phyloP scores from a whole-genome alignment of 2,329 filamentous ascomycete species.

The Plenodomus lindquistii region DNA sequence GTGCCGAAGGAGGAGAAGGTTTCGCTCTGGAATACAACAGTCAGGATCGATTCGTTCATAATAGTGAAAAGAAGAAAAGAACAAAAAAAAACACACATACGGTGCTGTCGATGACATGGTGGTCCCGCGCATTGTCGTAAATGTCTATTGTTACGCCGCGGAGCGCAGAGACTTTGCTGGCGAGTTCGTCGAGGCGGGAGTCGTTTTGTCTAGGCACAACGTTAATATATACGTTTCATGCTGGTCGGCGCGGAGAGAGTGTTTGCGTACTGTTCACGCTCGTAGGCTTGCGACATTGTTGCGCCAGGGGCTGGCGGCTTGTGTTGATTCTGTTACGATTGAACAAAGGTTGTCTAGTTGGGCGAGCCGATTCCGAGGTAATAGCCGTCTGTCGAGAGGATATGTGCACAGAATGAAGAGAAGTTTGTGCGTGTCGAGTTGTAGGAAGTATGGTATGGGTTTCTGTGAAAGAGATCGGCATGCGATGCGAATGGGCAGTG shows the following conservation, averaged over 20 bases:
- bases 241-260: too few relatives aligned
- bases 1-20: conserved; percentile 88
- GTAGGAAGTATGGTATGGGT: neutral
- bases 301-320: conserved; percentile 1
- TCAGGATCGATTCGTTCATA: neutral
- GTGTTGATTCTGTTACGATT: too few relatives aligned
- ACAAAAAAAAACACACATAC: conserved; percentile 66
- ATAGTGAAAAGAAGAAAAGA: too few relatives aligned
- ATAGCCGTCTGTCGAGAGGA: neutral
- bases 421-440: neutral
- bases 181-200: conserved; percentile 86
- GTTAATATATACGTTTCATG: neutral
- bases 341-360: neutral
- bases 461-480: neutral
- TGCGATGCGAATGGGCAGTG: neutral
- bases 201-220: conserved; percentile 99
- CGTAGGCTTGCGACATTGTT: conserved; percentile 61
- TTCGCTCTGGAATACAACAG: conserved; percentile 63
- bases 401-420: too few relatives aligned
- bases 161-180: conserved; percentile 86
- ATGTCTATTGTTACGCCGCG: conserved; percentile 96
- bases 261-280: conserved; percentile 59
- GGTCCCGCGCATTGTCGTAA: conserved; percentile 90
- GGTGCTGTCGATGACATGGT: conserved; percentile 86
- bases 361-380: neutral